A percentile compares a stretch with the other conserved stretches of the same genome.
These are phyloP conservation scores for Blastobotrys niveus DNA, from an alignment of 1,139 yeast species.

Conservation along the genomic window DNA sequence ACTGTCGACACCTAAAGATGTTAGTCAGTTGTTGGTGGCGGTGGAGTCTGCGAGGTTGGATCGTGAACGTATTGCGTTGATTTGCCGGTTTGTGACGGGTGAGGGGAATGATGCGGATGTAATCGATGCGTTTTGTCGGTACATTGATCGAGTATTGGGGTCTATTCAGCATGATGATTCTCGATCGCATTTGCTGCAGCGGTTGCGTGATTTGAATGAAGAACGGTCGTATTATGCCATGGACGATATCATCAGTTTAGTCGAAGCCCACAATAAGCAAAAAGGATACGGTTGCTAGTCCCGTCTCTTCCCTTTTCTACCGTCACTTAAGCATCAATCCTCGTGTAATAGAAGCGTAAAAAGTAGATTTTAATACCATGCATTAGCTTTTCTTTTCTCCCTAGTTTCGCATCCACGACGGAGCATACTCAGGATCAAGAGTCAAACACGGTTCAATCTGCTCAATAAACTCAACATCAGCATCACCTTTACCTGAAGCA, in stretches of 20 bases:
- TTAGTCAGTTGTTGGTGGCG: constrained; percentile 7
- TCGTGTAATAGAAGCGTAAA: no score
- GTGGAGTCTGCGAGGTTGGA: constrained; percentile 10
- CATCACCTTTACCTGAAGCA: constrained; percentile 90
- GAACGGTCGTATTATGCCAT: neutral
- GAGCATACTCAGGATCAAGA: constrained; percentile 30
- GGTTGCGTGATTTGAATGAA: neutral
- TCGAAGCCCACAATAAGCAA: no score
- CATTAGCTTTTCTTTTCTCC: no score
- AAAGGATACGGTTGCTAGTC: no score
- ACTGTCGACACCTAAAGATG: neutral
- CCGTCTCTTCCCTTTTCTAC: no score
- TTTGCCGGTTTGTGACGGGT: constrained; percentile 3
- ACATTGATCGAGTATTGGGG: neutral
- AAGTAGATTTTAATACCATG: no score
- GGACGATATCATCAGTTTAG: constrained; percentile 2
- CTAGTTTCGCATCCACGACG: constrained; percentile 31
- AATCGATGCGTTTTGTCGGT: neutral
- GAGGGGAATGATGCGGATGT: neutral
- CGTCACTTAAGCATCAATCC: no score
- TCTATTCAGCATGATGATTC: constrained; percentile 2
- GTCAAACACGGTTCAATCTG: constrained; percentile 27
- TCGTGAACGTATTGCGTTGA: constrained; percentile 8
- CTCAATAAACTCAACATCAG: constrained; percentile 50
- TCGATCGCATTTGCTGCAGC: neutral